These are phyloP conservation scores for Linnemannia exigua DNA, from an alignment of 192 early-diverging fungal genomes.

Conservation along the genomic window DNA sequence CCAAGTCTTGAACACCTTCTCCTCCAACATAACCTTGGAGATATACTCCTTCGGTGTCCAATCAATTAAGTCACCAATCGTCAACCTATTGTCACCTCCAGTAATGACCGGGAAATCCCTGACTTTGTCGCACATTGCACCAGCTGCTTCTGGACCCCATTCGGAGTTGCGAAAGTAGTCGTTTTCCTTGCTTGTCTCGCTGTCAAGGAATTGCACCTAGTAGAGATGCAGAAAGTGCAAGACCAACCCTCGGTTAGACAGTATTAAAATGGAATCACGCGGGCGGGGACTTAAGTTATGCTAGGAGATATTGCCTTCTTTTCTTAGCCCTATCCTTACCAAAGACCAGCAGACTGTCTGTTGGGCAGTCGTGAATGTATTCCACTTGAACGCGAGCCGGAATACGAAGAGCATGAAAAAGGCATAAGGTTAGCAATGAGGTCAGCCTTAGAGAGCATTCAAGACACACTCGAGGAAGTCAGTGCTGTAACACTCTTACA, in stretches of 20 bases:
- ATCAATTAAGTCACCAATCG: slow-evolving; percentile 23
- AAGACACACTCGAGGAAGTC: background rate
- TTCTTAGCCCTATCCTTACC: too few relatives aligned
- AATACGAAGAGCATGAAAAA: too few relatives aligned
- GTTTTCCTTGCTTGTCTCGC: background rate
- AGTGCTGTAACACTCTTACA: background rate
- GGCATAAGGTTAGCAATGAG: too few relatives aligned
- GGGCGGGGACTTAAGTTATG: too few relatives aligned
- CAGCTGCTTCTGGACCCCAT: slow-evolving; percentile 34
- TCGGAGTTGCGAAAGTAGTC: slow-evolving; percentile 32
- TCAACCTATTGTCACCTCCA: background rate
- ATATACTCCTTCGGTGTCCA: slow-evolving; percentile 8
- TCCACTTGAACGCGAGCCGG: too few relatives aligned
- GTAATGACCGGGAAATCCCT: slow-evolving; percentile 8
- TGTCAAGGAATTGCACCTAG: too few relatives aligned
- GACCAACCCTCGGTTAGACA: too few relatives aligned
- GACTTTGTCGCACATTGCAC: slow-evolving; percentile 20
- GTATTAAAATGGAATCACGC: too few relatives aligned
- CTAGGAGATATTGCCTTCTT: too few relatives aligned
- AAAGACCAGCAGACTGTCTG: slow-evolving; percentile 3
- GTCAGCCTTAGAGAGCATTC: background rate
- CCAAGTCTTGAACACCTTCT: slow-evolving; percentile 26
- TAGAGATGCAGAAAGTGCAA: too few relatives aligned
- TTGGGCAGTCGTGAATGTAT: slow-evolving; percentile 18
- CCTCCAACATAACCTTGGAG: slow-evolving; percentile 31